Percentiles rank a stretch among this genome's conserved stretches.
Conservation (phyloP, 768 basidiomycete species). For the Leccinum uliginosum region DNA sequence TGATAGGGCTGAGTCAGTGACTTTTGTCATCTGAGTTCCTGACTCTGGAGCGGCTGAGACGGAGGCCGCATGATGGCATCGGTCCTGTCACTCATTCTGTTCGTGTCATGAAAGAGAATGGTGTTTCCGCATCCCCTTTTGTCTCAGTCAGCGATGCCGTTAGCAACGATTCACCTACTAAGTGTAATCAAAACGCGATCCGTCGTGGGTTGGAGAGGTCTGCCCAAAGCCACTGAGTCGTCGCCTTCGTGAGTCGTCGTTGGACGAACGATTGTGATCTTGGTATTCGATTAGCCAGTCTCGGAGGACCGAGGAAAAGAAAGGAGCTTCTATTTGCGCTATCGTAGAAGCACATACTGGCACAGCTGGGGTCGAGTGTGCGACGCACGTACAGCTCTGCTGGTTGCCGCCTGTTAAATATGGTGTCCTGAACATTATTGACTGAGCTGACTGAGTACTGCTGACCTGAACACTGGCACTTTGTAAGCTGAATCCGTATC, state of each 20-base stretch:
- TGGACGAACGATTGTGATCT: neutral
- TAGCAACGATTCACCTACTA: neutral
- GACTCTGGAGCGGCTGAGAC: neutral
- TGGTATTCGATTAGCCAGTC: neutral
- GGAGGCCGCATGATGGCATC: neutral
- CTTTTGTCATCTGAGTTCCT: neutral
- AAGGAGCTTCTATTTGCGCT: neutral
- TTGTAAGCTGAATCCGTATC: conserved; percentile 2
- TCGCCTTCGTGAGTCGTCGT: neutral
- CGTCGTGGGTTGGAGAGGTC: neutral
- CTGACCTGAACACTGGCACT: neutral
- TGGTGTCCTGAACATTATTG: neutral
- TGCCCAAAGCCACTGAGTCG: neutral
- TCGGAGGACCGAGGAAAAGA: neutral
- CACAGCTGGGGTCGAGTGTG: neutral
- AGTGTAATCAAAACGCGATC: neutral
- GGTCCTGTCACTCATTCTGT: neutral
- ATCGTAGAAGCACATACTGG: neutral
- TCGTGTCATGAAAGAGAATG: neutral
- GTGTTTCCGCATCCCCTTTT: neutral
- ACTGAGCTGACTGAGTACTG: neutral
- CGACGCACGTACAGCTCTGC: neutral
- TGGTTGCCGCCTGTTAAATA: neutral
- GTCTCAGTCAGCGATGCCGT: neutral
- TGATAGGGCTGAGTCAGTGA: neutral